Conservation (phyloP, 352 stramenopile genomes). For the Pythium myriotylum region DNA sequence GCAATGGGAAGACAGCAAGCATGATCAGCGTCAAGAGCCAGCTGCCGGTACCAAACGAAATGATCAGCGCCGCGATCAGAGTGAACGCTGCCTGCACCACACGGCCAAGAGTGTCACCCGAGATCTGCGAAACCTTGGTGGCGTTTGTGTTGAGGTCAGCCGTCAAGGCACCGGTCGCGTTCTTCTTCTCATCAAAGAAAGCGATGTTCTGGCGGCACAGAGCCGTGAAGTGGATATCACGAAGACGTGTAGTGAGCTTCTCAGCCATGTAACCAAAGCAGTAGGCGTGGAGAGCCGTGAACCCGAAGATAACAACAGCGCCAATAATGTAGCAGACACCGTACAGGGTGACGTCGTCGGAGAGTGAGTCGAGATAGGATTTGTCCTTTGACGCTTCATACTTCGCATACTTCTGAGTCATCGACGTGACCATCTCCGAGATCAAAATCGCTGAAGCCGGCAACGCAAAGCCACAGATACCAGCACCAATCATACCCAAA, state of each 20-base stretch:
- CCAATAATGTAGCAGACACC: slow-evolving; percentile 37
- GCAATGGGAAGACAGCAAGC: slow-evolving; percentile 47
- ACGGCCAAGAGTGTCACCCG: slow-evolving; percentile 37
- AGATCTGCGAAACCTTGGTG: slow-evolving; percentile 34
- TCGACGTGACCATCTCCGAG: slow-evolving; percentile 16
- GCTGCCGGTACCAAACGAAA: slow-evolving; percentile 46
- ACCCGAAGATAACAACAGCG: slow-evolving; percentile 26
- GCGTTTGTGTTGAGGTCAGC: slow-evolving; percentile 48
- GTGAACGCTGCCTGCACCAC: slow-evolving; percentile 46
- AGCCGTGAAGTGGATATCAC: slow-evolving; percentile 44
- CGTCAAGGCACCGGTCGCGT: slow-evolving; percentile 34
- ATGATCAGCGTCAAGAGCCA: slow-evolving; percentile 61
- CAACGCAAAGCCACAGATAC: slow-evolving; percentile 32
- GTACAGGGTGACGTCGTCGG: slow-evolving; percentile 31
- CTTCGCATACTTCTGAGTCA: slow-evolving; percentile 19
- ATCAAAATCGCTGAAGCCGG: slow-evolving; percentile 22
- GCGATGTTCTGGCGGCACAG: slow-evolving; percentile 41
- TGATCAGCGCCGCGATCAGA: slow-evolving; percentile 35
- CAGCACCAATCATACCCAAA: slow-evolving; percentile 35
- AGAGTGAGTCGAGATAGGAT: slow-evolving; percentile 26
- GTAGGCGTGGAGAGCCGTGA: slow-evolving; percentile 29
- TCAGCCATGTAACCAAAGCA: slow-evolving; percentile 46
- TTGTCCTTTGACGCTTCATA: slow-evolving; percentile 25
- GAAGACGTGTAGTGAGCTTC: slow-evolving; percentile 43
- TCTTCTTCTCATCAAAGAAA: slow-evolving; percentile 39